Evolutionary conservation across 2,329 filamentous ascomycete genomes (phyloP).

Genomic region (Endothia cerciana): DNA sequence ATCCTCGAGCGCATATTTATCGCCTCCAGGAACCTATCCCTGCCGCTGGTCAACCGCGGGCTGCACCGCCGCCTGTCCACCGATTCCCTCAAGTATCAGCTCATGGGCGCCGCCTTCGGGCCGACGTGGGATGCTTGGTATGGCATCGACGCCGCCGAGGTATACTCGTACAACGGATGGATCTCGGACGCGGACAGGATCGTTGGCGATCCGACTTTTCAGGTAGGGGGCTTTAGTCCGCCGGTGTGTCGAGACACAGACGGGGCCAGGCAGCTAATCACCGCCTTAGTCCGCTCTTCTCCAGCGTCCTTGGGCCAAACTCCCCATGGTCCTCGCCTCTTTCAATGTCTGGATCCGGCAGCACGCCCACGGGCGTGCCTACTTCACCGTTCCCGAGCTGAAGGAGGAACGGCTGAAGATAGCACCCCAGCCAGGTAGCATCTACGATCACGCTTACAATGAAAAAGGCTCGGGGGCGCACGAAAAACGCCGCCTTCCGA

Average conservation of each 20-base stretch:
- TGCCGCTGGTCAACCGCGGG: constrained; percentile 49
- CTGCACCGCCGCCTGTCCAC: constrained; percentile 53
- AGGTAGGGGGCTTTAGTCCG: constrained; percentile 42
- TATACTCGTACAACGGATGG: constrained; percentile 28
- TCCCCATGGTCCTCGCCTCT: constrained; percentile 51
- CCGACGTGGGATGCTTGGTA: constrained; percentile 46
- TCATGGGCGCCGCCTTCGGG: constrained; percentile 44
- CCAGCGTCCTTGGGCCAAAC: constrained; percentile 47
- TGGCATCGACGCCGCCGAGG: constrained; percentile 30
- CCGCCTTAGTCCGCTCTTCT: constrained; percentile 43
- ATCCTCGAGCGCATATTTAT: constrained; percentile 58
- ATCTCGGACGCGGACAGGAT: constrained; percentile 29
- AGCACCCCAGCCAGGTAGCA: constrained; percentile 19
- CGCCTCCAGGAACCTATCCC: constrained; percentile 51
- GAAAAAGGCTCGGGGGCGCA: background rate
- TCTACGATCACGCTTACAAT: constrained; percentile 25
- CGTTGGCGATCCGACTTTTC: constrained; percentile 47
- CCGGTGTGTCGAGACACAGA: background rate
- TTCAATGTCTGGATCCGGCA: constrained; percentile 52
- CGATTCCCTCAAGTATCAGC: constrained; percentile 38
- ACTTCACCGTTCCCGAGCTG: constrained; percentile 29
- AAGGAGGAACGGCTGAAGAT: constrained; percentile 21
- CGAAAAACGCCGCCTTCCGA: background rate
- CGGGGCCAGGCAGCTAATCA: constrained; percentile 6
- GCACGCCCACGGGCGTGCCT: constrained; percentile 41